Evolutionary conservation across 139 green algal species (phyloP).

Genomic region (Mesostigma viride): DNA sequence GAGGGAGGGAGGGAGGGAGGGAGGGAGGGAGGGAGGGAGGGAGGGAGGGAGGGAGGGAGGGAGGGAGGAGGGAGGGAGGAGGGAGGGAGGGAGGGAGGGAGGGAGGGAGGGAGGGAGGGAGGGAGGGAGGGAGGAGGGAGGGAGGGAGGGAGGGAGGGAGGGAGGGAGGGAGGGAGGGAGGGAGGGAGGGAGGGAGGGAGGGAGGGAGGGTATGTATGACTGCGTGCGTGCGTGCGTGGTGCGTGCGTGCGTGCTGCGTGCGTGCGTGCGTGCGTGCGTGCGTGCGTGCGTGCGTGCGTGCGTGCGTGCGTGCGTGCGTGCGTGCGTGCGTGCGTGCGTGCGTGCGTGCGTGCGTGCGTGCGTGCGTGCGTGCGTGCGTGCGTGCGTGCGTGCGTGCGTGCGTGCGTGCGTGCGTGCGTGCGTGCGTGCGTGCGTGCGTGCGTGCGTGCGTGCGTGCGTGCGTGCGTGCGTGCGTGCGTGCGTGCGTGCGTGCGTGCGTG

Average conservation of each 20-base stretch:
- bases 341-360: neutral
- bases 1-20: too few species aligned
- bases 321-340: slow-evolving; percentile 8
- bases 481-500: slow-evolving; percentile 1
- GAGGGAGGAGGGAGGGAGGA: too few species aligned
- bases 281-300: neutral
- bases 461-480: neutral
- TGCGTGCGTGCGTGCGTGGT: too few species aligned
- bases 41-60: too few species aligned
- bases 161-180: neutral
- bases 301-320: slow-evolving; percentile 1
- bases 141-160: too few species aligned
- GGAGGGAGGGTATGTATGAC: too few species aligned
- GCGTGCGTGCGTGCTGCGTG: too few species aligned
- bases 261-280: slow-evolving; percentile 1
- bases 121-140: too few species aligned
- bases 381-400: neutral
- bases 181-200: neutral
- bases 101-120: too few species aligned
- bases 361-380: neutral
- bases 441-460: slow-evolving; percentile 4
- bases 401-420: neutral
- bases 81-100: too few species aligned
- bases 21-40: too few species aligned
- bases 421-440: neutral